Conservation (phyloP, 306 rosid genomes). For the Pterocarpus santalinus region DNA sequence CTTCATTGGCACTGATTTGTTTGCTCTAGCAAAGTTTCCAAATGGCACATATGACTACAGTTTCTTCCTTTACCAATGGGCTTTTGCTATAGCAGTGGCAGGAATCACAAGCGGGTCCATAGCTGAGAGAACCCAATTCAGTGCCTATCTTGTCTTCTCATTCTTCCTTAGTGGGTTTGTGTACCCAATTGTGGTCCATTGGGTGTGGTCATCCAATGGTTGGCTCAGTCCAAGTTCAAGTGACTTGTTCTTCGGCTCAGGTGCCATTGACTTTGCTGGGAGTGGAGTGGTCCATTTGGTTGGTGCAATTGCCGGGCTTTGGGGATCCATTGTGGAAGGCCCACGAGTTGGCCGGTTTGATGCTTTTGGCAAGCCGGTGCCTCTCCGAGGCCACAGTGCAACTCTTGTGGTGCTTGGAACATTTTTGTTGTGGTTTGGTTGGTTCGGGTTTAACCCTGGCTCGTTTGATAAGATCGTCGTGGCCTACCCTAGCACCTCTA, state of each 20-base stretch:
- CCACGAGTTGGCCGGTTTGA: conserved; percentile 77
- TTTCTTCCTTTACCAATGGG: conserved; percentile 87
- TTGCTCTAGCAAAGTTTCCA: conserved; percentile 64
- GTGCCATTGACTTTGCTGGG: conserved; percentile 81
- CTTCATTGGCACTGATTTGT: conserved; percentile 69
- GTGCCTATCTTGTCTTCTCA: conserved; percentile 70
- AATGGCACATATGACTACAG: conserved; percentile 62
- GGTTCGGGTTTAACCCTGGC: conserved; percentile 81
- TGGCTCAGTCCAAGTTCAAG: conserved; percentile 68
- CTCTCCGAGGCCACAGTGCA: conserved; percentile 70
- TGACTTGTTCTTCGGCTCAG: conserved; percentile 64
- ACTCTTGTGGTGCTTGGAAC: conserved; percentile 79
- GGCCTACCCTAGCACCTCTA: conserved; percentile 47
- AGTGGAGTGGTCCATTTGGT: conserved; percentile 88
- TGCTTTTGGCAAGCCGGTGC: conserved; percentile 56
- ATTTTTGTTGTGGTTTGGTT: conserved; percentile 80
- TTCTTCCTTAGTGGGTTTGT: conserved; percentile 80
- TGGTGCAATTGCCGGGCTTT: conserved; percentile 76
- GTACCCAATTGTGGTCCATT: conserved; percentile 76
- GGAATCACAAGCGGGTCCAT: conserved; percentile 84
- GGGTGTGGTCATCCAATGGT: conserved; percentile 82
- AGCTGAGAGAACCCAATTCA: conserved; percentile 80
- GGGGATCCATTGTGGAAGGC: conserved; percentile 80
- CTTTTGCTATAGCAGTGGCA: conserved; percentile 81
- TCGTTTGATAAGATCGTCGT: conserved; percentile 66